Evolutionary conservation across 2,329 filamentous ascomycete genomes (phyloP), one percentile per base, ranked within the genome.

Genomic region (Ascochyta fabae): DNA sequence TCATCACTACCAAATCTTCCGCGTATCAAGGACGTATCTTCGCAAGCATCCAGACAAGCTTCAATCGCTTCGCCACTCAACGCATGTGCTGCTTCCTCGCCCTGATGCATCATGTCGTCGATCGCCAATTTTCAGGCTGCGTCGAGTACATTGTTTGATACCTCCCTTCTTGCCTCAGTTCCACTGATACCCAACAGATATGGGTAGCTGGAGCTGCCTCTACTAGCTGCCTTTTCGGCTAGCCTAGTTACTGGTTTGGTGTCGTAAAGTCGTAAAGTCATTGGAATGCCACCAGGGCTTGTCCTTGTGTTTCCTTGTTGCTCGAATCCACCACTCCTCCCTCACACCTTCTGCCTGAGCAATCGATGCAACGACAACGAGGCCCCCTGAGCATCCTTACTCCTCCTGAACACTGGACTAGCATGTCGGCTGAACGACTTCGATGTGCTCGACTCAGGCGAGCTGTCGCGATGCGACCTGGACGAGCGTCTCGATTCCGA

Each of bases 351-450:
- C n/a, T 56, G 53, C 39, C 43, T 56, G 12, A 56, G 15, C 24
- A 56, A 34, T 29, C 47, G 47, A 19, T 56, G 53, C 15, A 56
- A 36, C 12, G 53, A 56, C 36, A 56, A 43, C 15, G 53, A 56
- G 22, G 47, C 49, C 6, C 44, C 51, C 33, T 54, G 51, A 26
- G 44, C 44, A 40, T 57, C 54, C 27, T 45, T 52, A 10, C 31
- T 41, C 9, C 54, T 48, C 44, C 48, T 48, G 13, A 48, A 41
- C 4, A 48, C 36, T 8, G 48, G 48, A 33, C 39, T 53, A 3
- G 34, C 48, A 38, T 53, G 54, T 19, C 48, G 48, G 27, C 48
- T 57, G 9, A 44, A 52, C n/a, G 54, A 45, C 29, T 57, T 57
- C 10, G 54, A 57, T 10, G 39, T 44, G 8, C 22, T 44, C 9